These are phyloP conservation scores for Trichoderma sp. DNA, from an alignment of 2,329 filamentous ascomycete genomes.

Conservation along the genomic window DNA sequence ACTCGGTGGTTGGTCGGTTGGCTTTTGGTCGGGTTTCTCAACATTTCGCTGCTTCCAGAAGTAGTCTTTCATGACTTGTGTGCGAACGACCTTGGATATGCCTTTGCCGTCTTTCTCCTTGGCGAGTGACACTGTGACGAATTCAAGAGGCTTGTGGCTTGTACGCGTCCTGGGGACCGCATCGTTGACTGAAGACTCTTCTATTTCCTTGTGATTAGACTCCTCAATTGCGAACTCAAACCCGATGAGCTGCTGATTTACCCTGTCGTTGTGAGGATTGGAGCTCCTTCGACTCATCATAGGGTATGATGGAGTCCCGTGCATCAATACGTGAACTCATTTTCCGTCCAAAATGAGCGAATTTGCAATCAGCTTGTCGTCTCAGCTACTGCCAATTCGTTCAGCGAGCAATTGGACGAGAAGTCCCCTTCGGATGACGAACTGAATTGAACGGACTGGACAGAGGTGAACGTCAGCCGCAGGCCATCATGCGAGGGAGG, in stretches of 20 bases:
- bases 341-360: not conserved
- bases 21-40: not conserved
- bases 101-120: constrained; percentile 3
- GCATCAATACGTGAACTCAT: not conserved
- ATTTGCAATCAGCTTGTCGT: too few relatives aligned
- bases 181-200: not conserved
- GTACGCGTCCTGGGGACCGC: not conserved
- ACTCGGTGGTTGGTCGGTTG: not conserved
- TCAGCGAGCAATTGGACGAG: too few relatives aligned
- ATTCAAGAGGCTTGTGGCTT: constrained; percentile 4
- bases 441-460: too few relatives aligned
- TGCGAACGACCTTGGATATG: constrained; percentile 18
- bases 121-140: constrained; percentile 3
- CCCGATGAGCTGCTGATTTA: not conserved
- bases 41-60: constrained; percentile 18
- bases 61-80: constrained; percentile 20
- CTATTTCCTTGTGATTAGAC: not conserved
- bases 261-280: not conserved
- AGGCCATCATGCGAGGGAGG: too few relatives aligned
- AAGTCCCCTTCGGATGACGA: too few relatives aligned
- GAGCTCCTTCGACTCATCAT: not conserved
- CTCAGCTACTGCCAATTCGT: not conserved
- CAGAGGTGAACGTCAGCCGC: not conserved
- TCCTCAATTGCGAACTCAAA: not conserved
- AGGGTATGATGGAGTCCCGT: not conserved